Conservation (phyloP, 2,329 filamentous ascomycete genomes). For the Colletotrichum sublineola region DNA sequence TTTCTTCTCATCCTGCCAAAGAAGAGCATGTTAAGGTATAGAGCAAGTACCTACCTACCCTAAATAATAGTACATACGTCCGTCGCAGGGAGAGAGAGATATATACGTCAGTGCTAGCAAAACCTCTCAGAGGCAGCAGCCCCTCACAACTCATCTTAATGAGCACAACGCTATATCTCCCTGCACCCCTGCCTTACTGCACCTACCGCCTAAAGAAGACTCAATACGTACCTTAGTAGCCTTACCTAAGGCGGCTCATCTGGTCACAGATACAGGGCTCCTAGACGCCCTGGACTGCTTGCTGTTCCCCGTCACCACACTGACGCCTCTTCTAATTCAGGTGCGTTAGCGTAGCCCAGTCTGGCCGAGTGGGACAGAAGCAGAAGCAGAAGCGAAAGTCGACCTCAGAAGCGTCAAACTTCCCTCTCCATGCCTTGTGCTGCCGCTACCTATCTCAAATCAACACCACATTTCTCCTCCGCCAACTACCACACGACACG, state of each 20-base stretch:
- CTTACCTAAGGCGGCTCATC: slow-evolving; percentile 30
- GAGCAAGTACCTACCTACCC: background rate
- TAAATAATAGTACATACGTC: background rate
- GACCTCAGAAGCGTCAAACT: slow-evolving; percentile 42
- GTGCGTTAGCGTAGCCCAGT: slow-evolving; percentile 14
- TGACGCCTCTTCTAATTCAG: slow-evolving; percentile 12
- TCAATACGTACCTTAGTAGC: slow-evolving; percentile 22
- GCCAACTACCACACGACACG: slow-evolving; percentile 16
- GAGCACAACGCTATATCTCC: slow-evolving; percentile 13
- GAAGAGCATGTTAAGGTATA: background rate
- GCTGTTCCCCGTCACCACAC: slow-evolving; percentile 26
- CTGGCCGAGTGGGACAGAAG: slow-evolving; percentile 9
- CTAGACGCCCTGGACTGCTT: slow-evolving; percentile 28
- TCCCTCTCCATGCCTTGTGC: slow-evolving; percentile 38
- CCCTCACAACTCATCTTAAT: slow-evolving; percentile 24
- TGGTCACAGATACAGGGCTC: slow-evolving; percentile 33
- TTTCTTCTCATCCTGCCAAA: background rate
- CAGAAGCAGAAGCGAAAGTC: slow-evolving; percentile 35
- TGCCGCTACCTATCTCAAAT: slow-evolving; percentile 34
- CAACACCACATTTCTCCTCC: slow-evolving; percentile 38
- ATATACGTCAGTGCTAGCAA: slow-evolving; percentile 14
- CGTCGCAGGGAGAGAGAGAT: background rate
- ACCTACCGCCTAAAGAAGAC: slow-evolving; percentile 7
- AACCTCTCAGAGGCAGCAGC: slow-evolving; percentile 16
- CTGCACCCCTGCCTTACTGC: slow-evolving; percentile 38